These are phyloP conservation scores for Agaricus blazei DNA, from an alignment of 768 basidiomycete genomes.

Conservation along the genomic window DNA sequence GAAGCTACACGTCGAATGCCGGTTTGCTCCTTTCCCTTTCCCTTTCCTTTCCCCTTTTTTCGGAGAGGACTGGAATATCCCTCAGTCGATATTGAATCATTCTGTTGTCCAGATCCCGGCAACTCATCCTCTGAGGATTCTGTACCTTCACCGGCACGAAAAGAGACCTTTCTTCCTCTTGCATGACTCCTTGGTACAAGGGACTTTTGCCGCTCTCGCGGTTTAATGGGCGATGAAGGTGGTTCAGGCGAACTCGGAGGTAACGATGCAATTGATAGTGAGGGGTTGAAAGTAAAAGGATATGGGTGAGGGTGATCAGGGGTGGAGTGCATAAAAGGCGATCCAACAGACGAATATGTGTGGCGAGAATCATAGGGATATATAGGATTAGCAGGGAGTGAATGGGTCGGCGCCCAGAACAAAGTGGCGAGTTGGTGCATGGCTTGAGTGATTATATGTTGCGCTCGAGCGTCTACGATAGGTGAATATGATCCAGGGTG, in stretches of 20 bases:
- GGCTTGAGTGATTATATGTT: slow-evolving; percentile 36
- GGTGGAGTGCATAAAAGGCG: slow-evolving; percentile 5
- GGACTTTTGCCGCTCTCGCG: slow-evolving; percentile 25
- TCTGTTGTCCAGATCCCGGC: slow-evolving; percentile 1
- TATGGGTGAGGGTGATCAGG: slow-evolving; percentile 17
- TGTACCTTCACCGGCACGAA: slow-evolving; percentile 33
- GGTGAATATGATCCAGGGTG: slow-evolving; percentile 24
- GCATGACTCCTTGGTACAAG: slow-evolving; percentile 47
- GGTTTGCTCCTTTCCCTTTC: slow-evolving; percentile 13
- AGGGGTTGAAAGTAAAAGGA: slow-evolving; percentile 35
- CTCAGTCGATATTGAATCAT: neutral
- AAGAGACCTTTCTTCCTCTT: slow-evolving; percentile 53
- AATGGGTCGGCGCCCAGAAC: slow-evolving; percentile 22
- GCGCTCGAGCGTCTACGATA: slow-evolving; percentile 34
- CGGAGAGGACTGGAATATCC: slow-evolving; percentile 1
- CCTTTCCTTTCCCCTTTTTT: slow-evolving; percentile 3
- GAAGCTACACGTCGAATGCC: neutral
- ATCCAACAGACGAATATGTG: slow-evolving; percentile 6
- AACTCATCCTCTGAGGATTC: slow-evolving; percentile 12
- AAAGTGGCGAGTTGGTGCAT: slow-evolving; percentile 39
- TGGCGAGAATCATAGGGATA: slow-evolving; percentile 7
- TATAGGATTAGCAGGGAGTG: slow-evolving; percentile 17
- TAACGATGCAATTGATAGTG: slow-evolving; percentile 39
- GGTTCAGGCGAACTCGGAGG: slow-evolving; percentile 48
- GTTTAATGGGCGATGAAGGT: slow-evolving; percentile 32